These are phyloP conservation scores for Kodamaea hsintzibuensis DNA, from an alignment of 805 yeast species.

Conservation along the genomic window DNA sequence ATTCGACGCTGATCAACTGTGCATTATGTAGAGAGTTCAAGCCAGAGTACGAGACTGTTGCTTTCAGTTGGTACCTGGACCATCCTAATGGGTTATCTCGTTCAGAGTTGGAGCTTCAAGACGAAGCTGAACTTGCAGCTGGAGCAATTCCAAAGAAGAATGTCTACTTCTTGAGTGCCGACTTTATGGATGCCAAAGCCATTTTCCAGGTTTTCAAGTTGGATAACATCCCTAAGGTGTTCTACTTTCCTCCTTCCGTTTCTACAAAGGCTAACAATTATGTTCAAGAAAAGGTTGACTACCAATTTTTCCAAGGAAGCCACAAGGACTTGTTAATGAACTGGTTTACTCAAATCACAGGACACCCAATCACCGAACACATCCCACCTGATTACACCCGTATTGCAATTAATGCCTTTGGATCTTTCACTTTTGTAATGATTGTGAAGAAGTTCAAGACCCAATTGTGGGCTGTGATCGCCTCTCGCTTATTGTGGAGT, in stretches of 20 bases:
- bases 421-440: slow-evolving; percentile 30
- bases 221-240: slow-evolving; percentile 77
- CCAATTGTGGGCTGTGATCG: slow-evolving; percentile 41
- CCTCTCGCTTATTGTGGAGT: slow-evolving; percentile 71
- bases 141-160: slow-evolving; percentile 19
- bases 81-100: slow-evolving; percentile 48
- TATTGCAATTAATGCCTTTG: slow-evolving; percentile 35
- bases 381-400: slow-evolving; percentile 45
- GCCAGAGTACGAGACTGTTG: slow-evolving; percentile 64
- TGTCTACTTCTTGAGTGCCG: slow-evolving; percentile 73
- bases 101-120: slow-evolving; percentile 39
- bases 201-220: slow-evolving; percentile 56
- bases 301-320: slow-evolving; percentile 49
- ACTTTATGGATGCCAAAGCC: slow-evolving; percentile 57
- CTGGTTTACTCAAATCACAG: slow-evolving; percentile 39
- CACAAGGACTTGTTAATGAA: slow-evolving; percentile 34
- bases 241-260: slow-evolving; percentile 55
- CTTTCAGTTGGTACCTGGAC: slow-evolving; percentile 54
- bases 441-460: slow-evolving; percentile 26
- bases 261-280: slow-evolving; percentile 30
- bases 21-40: slow-evolving; percentile 66
- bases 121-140: slow-evolving; percentile 17
- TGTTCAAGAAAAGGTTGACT: slow-evolving; percentile 35
- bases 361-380: slow-evolving; percentile 35
- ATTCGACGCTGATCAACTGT: slow-evolving; percentile 74